Percentiles rank a stretch among this genome's conserved stretches.
Evolutionary conservation across 2,329 filamentous ascomycete species (phyloP).

Genomic region (Cercospora sesami): DNA sequence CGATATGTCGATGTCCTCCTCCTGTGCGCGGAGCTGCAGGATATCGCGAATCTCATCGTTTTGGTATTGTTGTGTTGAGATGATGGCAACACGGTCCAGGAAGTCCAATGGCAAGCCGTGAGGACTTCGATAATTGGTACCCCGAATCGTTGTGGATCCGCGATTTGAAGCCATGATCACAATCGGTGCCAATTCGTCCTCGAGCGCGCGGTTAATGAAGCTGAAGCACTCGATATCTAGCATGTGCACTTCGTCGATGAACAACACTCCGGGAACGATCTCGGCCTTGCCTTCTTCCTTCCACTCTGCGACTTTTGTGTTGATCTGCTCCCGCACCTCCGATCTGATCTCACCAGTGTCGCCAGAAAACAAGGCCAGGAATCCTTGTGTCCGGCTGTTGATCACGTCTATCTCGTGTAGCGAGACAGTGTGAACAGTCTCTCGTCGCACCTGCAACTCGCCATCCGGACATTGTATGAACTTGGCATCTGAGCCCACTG

Average conservation of each 20-base stretch:
- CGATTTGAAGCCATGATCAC: constrained; percentile 99
- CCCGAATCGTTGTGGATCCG: constrained; percentile 85
- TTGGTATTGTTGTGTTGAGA: constrained; percentile 84
- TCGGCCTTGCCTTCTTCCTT: constrained; percentile 99
- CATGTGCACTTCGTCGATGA: constrained; percentile 99
- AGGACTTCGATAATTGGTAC: constrained; percentile 88
- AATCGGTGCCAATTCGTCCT: constrained; percentile 91
- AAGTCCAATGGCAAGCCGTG: constrained; percentile 95
- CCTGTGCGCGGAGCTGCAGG: constrained; percentile 84
- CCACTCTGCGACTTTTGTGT: constrained; percentile 98
- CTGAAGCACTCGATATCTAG: constrained; percentile 99
- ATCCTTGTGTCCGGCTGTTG: constrained; percentile 98
- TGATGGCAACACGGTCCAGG: constrained; percentile 91
- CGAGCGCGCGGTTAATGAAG: constrained; percentile 94
- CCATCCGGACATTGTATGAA: constrained; percentile 97
- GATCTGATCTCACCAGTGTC: constrained; percentile 97
- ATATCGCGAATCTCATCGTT: constrained; percentile 89
- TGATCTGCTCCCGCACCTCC: constrained; percentile 97
- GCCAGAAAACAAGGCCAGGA: constrained; percentile 93
- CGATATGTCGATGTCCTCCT: constrained; percentile 91
- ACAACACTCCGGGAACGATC: constrained; percentile 93
- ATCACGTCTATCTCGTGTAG: constrained; percentile 99
- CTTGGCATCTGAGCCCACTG: constrained; percentile 97
- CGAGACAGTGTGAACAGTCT: constrained; percentile 94
- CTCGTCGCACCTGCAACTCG: constrained; percentile 94